phyloP scores from a whole-genome alignment of 2,329 filamentous ascomycete species.

The Penicillium paneum region DNA sequence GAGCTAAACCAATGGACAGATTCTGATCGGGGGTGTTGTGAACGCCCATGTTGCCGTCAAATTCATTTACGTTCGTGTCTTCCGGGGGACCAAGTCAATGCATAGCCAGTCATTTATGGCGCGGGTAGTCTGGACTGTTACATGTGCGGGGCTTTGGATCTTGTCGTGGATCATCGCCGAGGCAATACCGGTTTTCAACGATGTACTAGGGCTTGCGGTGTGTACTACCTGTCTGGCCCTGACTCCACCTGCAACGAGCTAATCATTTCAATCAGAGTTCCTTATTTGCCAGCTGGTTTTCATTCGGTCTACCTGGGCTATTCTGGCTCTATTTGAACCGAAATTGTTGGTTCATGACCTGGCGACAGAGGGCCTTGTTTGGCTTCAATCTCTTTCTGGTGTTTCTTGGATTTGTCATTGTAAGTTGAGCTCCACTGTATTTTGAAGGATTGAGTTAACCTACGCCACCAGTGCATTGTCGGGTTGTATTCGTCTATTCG shows the following conservation, averaged over 20 bases:
- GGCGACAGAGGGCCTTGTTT: constrained; percentile 21
- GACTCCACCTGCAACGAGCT: not conserved
- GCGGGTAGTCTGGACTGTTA: constrained; percentile 54
- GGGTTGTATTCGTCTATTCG: constrained; percentile 26
- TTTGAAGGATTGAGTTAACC: not conserved
- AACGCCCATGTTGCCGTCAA: constrained; percentile 63
- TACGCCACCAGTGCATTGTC: constrained; percentile 20
- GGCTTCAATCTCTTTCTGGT: constrained; percentile 15
- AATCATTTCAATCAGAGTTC: constrained; percentile 38
- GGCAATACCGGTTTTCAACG: constrained; percentile 64
- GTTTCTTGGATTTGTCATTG: constrained; percentile 13
- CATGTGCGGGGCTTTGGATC: constrained; percentile 55
- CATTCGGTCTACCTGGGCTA: constrained; percentile 34
- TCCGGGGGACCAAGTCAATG: constrained; percentile 54
- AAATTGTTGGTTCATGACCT: constrained; percentile 16
- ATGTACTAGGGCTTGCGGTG: constrained; percentile 58
- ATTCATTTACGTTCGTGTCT: constrained; percentile 61
- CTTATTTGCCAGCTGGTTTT: constrained; percentile 64
- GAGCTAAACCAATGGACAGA: constrained; percentile 31
- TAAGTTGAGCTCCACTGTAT: constrained; percentile 1
- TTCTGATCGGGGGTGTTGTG: constrained; percentile 65
- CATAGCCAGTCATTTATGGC: constrained; percentile 47
- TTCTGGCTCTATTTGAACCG: constrained; percentile 32
- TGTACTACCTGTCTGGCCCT: not conserved
- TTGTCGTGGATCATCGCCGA: constrained; percentile 64